These are phyloP conservation scores for Moelleriella libera DNA, from an alignment of 2,329 filamentous ascomycete genomes.

Conservation along the genomic window DNA sequence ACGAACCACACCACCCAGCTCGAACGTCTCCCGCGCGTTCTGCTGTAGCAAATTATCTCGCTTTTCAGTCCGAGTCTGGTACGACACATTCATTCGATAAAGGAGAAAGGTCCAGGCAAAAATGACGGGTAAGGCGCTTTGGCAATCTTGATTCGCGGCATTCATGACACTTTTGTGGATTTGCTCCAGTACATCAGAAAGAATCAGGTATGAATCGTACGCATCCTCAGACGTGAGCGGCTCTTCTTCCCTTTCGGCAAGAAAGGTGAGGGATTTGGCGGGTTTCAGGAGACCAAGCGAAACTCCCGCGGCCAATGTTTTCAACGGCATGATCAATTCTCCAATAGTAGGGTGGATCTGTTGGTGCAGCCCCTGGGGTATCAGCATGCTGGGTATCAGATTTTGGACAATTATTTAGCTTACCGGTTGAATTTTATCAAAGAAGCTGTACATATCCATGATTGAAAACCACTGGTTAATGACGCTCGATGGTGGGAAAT, in stretches of 20 bases:
- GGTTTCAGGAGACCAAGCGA: slow-evolving; percentile 62
- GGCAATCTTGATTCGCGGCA: slow-evolving; percentile 40
- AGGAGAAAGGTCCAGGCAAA: slow-evolving; percentile 74
- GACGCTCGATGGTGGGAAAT: slow-evolving; percentile 42
- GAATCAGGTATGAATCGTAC: slow-evolving; percentile 50
- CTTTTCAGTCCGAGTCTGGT: slow-evolving; percentile 46
- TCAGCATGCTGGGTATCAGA: too few species aligned
- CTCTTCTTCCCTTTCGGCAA: slow-evolving; percentile 23
- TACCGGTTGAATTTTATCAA: slow-evolving; percentile 42
- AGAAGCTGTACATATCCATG: slow-evolving; percentile 53
- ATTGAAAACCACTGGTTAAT: slow-evolving; percentile 63
- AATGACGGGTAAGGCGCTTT: slow-evolving; percentile 55
- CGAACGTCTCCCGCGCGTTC: slow-evolving; percentile 41
- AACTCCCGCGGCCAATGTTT: slow-evolving; percentile 54
- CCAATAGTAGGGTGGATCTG: slow-evolving; percentile 24
- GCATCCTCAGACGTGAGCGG: slow-evolving; percentile 17
- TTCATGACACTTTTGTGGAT: slow-evolving; percentile 59
- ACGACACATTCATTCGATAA: slow-evolving; percentile 51
- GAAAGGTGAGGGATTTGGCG: slow-evolving; percentile 32
- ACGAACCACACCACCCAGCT: slow-evolving; percentile 28
- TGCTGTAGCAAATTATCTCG: slow-evolving; percentile 44
- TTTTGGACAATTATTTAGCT: slow-evolving; percentile 3
- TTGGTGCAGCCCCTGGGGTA: too few species aligned
- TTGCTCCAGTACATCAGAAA: slow-evolving; percentile 53
- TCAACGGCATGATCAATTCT: slow-evolving; percentile 48